Evolutionary conservation across 1,139 yeast genomes (phyloP), one percentile per base, ranked within the genome.

Genomic region (Kluyveromyces sp.): DNA sequence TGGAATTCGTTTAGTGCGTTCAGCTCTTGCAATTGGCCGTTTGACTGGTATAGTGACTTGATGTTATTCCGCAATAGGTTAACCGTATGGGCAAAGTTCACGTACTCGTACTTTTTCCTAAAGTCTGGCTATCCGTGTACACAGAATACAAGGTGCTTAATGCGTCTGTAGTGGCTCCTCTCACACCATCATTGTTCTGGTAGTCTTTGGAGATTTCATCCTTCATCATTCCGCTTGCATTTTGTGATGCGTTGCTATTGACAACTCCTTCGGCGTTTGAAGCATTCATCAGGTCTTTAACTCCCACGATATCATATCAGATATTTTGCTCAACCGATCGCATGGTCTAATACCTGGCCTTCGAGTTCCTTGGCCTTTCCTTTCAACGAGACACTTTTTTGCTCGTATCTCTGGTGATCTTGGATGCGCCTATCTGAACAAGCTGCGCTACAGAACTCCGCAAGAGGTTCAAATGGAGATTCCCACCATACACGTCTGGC

Each of bases 71-170:
- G 71, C 52, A 89, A 65, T 30, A 78, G 73, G 57, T 85, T 86
- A 46, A 89, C 79, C 29, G 92, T 88, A 63, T 89, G 96, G 3
- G 92, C 81, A 66, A 92, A 92, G 60, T 88, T 88, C 42, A 89
- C 81, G 34, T 86, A 79, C 52, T 89, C 89, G 55, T 84, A 83
- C 55, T 79, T 79, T 46, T 80, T 78, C 3, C 94, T 49, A 92
- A 71, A 37, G 83, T 79, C 63, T 92, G 98, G 1, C 97, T 97
- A 52, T 0, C 98, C 97, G 64, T 92, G 98, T 41, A 90, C 76
- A 53, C 95, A 92, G 21, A 92, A 70, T 1, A 90, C 77, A 47
- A 92, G 67, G 65, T 92, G 97, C 44, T 87, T 89, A 21, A 89
- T 73, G 31, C 78, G 71, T 49, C 95, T 68, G 37, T 72, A 65